Percentiles rank a stretch among this genome's conserved stretches.
phyloP scores from a whole-genome alignment of 2,329 filamentous ascomycete species.

The Alternaria sp. region DNA sequence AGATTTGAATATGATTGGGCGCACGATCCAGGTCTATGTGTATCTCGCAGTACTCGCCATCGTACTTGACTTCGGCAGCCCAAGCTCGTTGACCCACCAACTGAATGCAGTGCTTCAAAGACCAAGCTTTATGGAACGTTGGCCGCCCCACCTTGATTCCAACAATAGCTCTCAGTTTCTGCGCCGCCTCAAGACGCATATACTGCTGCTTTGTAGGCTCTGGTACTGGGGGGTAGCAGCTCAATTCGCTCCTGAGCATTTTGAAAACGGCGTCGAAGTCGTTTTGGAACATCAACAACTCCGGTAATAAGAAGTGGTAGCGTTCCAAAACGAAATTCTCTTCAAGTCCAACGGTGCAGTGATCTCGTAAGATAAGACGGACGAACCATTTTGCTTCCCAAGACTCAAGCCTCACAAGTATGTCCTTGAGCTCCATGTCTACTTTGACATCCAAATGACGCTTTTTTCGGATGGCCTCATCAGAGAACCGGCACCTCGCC shows the following conservation, averaged over 20 bases:
- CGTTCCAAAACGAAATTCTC: slow-evolving; percentile 63
- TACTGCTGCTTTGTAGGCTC: slow-evolving; percentile 41
- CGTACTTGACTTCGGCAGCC: slow-evolving; percentile 83
- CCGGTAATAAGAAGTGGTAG: slow-evolving; percentile 75
- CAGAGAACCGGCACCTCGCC: slow-evolving; percentile 74
- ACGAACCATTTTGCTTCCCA: slow-evolving; percentile 89
- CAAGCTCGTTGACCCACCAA: slow-evolving; percentile 69
- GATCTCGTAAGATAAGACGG: slow-evolving; percentile 80
- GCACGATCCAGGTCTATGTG: slow-evolving; percentile 74
- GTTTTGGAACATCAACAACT: slow-evolving; percentile 74
- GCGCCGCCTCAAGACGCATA: slow-evolving; percentile 52
- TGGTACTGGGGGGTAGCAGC: slow-evolving; percentile 50
- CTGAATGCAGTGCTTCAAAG: slow-evolving; percentile 76
- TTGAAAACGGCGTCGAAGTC: slow-evolving; percentile 69
- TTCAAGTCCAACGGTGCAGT: slow-evolving; percentile 72
- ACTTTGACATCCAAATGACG: slow-evolving; percentile 30
- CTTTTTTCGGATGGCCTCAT: slow-evolving; percentile 56
- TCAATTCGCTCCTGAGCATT: slow-evolving; percentile 60
- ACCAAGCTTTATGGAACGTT: slow-evolving; percentile 56
- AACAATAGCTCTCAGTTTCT: slow-evolving; percentile 49
- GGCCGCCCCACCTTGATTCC: slow-evolving; percentile 59
- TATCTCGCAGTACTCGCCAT: slow-evolving; percentile 88
- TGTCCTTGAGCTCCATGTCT: slow-evolving; percentile 36
- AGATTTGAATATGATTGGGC: slow-evolving; percentile 73
- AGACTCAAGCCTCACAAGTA: slow-evolving; percentile 61